A percentile compares a stretch with the other conserved stretches of the same genome.
These are phyloP conservation scores for Pleodorina starrii DNA, from an alignment of 139 green algal species.

Conservation along the genomic window DNA sequence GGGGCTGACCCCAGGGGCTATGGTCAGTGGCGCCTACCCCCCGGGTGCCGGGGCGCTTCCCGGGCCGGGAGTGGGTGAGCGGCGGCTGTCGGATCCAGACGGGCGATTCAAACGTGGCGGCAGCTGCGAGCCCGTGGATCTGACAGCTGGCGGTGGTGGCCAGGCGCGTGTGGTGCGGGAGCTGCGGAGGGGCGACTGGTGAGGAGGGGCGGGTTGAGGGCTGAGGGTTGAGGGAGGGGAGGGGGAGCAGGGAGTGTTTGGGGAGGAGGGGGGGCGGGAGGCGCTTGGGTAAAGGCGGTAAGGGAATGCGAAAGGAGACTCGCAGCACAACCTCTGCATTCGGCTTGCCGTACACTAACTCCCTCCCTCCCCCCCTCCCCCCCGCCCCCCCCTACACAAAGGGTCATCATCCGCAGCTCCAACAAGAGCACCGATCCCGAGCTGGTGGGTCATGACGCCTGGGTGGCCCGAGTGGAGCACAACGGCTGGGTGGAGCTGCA, in stretches of 20 bases:
- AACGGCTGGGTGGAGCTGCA: conserved; percentile 54
- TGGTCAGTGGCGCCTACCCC: background rate
- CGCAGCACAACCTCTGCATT: too few relatives aligned
- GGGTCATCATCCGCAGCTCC: conserved; percentile 37
- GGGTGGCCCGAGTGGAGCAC: conserved; percentile 32
- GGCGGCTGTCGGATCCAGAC: conserved; percentile 5
- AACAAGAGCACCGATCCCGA: conserved; percentile 51
- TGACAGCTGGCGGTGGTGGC: background rate
- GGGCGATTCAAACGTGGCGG: background rate
- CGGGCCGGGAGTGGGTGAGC: background rate
- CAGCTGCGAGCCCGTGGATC: conserved; percentile 23
- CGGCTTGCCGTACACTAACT: too few relatives aligned
- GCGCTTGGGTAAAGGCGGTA: too few relatives aligned
- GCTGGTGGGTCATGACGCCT: conserved; percentile 51
- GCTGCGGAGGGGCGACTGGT: conserved; percentile 43
- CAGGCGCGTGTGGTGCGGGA: conserved; percentile 27
- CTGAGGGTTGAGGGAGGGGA: too few relatives aligned
- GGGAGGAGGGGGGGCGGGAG: too few relatives aligned
- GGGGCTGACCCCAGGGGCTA: background rate
- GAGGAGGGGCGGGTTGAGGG: background rate
- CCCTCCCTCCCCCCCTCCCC: background rate
- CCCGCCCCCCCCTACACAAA: background rate
- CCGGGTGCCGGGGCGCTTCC: background rate
- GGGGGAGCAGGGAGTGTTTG: too few relatives aligned
- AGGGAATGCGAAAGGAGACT: too few relatives aligned